Base-by-base conservation (phyloP, 129 eudicot genomes). In the Rutidosis leptorrhynchoides region DNA sequence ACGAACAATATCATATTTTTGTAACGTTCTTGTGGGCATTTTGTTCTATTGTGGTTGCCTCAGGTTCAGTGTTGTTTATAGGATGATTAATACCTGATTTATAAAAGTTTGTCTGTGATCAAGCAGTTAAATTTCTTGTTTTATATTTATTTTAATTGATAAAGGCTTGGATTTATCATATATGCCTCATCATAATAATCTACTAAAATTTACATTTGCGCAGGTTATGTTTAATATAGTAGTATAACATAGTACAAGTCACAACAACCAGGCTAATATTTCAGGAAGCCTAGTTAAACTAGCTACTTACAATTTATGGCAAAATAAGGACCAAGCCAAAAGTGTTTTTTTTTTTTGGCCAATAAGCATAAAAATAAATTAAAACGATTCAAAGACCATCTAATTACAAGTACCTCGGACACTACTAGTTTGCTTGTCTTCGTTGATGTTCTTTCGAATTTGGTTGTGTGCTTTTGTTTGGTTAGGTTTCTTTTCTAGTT, bases 61-160 rank as follows among this genome's bases (percentile, higher is more conserved):
- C 53, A 49, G 46, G 69, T 72, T 71, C 57, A 45, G 12, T 61
- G 45, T 72, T 49, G 68, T 70, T 19, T 45, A 70, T 70, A 72
- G 54, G 37, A 51, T 71, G n/a, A 68, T 61, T 48, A 46, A 29
- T 37, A 8, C 12, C 5, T 33, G 77, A 49, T 51, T 33, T 30
- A 33, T 62, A 5, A 62, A 28, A 48, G 5, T 21, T 11, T 30
- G 5, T 29, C 2, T 21, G 30, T 28, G 61, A 20, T 48, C 60
- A 19, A 32, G 14, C 45, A 15, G n/a, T 32, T 49, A 49, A 27
- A 20, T 14, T 60, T 58, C 19, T 45, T 58, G 10, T 54, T 20
- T 7, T 12, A 2, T 52, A 14, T 4, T 7, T 7, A 22, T 7
- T 22, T 22, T n/a, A 20, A 4, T 54, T 22, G 16, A 40, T 12